These are phyloP conservation scores for Neurospora sp. DNA, from an alignment of 495 filamentous ascomycete genomes.

Conservation along the genomic window DNA sequence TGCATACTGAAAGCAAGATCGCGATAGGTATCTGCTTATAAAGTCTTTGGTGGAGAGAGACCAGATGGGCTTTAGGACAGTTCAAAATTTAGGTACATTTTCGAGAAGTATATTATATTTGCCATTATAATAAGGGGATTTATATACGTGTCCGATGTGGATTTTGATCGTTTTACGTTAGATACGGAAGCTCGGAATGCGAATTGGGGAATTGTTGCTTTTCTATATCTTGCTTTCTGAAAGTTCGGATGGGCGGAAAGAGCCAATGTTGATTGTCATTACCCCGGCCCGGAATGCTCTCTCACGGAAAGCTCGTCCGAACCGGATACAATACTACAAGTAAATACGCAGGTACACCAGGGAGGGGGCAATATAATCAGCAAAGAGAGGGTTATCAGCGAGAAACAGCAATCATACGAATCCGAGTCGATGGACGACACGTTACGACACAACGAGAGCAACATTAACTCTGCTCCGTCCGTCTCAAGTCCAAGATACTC, in stretches of 20 bases:
- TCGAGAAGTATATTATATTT: background rate
- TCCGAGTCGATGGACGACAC: background rate
- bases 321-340: background rate
- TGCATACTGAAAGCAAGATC: too few relatives aligned
- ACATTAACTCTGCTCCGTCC: background rate
- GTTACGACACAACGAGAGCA: background rate
- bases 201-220: background rate
- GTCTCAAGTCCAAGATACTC: constrained; percentile 53
- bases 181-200: background rate
- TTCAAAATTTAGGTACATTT: background rate
- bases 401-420: background rate
- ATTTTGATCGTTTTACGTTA: background rate
- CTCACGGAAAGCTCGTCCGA: background rate
- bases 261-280: background rate
- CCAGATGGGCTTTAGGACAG: background rate
- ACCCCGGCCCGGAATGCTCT: background rate
- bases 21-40: too few relatives aligned
- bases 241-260: background rate
- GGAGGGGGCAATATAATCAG: background rate
- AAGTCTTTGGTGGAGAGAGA: too few relatives aligned
- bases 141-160: background rate
- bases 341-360: background rate
- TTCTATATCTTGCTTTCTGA: background rate
- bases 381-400: background rate
- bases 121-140: background rate